phyloP scores from a whole-genome alignment of 2,329 filamentous ascomycete species.

The Blastomyces silverae region DNA sequence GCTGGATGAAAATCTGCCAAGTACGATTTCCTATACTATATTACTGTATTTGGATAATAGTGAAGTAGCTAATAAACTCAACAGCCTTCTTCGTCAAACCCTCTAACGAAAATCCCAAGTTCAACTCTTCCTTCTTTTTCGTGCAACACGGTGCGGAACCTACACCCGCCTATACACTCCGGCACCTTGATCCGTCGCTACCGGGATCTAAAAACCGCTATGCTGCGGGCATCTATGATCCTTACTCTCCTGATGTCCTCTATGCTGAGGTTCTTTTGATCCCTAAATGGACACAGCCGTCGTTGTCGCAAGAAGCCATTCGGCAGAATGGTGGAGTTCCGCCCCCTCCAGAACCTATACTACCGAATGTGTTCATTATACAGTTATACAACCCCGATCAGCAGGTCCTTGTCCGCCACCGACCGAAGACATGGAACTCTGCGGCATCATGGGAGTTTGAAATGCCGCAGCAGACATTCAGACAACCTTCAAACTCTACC shows the following conservation, averaged over 20 bases:
- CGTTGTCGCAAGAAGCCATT: slow-evolving; percentile 72
- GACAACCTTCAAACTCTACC: slow-evolving; percentile 66
- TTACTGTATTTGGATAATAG: slow-evolving; percentile 15
- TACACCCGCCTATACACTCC: slow-evolving; percentile 69
- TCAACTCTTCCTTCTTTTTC: slow-evolving; percentile 37
- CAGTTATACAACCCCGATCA: slow-evolving; percentile 94
- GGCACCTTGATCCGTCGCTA: slow-evolving; percentile 64
- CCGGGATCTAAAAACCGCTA: slow-evolving; percentile 73
- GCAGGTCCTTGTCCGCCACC: slow-evolving; percentile 59
- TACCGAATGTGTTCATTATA: slow-evolving; percentile 72
- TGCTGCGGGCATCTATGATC: slow-evolving; percentile 76
- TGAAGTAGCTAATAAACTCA: slow-evolving; percentile 16
- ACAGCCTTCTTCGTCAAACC: slow-evolving; percentile 55
- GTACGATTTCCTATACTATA: slow-evolving; percentile 30
- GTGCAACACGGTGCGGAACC: slow-evolving; percentile 75
- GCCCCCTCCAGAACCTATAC: slow-evolving; percentile 61
- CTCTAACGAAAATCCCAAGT: slow-evolving; percentile 41
- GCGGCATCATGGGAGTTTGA: slow-evolving; percentile 85
- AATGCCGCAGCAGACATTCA: slow-evolving; percentile 79
- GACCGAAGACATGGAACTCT: slow-evolving; percentile 71
- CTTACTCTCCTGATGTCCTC: slow-evolving; percentile 69
- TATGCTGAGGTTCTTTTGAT: slow-evolving; percentile 79
- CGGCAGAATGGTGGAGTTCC: slow-evolving; percentile 60
- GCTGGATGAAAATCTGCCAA: slow-evolving; percentile 93
- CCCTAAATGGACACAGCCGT: slow-evolving; percentile 79